Percentiles rank a stretch among this genome's conserved stretches.
Conservation (phyloP, 148 eudicot species). For the Suaeda aralocaspica region DNA sequence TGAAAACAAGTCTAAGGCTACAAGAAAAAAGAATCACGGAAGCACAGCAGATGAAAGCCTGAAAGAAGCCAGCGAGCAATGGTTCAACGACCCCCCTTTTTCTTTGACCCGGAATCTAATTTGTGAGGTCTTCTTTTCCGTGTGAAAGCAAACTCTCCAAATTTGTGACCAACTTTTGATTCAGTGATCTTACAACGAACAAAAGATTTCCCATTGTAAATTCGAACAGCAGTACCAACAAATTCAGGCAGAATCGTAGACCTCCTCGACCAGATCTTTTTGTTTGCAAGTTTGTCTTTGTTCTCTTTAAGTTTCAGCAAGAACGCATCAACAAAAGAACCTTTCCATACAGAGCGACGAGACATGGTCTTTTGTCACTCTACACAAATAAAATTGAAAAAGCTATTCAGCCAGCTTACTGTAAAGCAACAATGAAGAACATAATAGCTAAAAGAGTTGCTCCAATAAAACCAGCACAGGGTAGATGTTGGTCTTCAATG, state of each 20-base stretch:
- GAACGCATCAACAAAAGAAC: too few species aligned
- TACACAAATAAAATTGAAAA: background rate
- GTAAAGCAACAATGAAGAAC: background rate
- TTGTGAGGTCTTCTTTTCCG: slow-evolving; percentile 36
- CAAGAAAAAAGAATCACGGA: background rate
- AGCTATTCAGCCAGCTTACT: too few species aligned
- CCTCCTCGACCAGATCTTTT: slow-evolving; percentile 38
- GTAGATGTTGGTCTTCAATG: too few species aligned
- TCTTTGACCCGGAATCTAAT: slow-evolving; percentile 18
- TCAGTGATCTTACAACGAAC: slow-evolving; percentile 43
- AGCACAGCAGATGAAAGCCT: background rate
- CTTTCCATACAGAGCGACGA: too few species aligned
- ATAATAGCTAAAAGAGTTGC: too few species aligned
- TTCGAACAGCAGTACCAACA: slow-evolving; percentile 23
- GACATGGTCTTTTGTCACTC: slow-evolving; percentile 27
- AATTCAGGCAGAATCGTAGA: slow-evolving; percentile 35
- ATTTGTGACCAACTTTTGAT: slow-evolving; percentile 48
- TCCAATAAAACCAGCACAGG: too few species aligned
- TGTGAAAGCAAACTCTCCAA: slow-evolving; percentile 49
- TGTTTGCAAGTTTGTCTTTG: too few species aligned
- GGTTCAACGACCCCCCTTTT: slow-evolving; percentile 29
- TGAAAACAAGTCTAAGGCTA: background rate
- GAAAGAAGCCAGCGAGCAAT: background rate
- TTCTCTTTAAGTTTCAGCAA: too few species aligned
- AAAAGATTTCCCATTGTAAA: slow-evolving; percentile 40